Evolutionary conservation across 2,329 filamentous ascomycete genomes (phyloP), one percentile per base, ranked within the genome.

Genomic region (Teratosphaeria pseudoeucalypti): DNA sequence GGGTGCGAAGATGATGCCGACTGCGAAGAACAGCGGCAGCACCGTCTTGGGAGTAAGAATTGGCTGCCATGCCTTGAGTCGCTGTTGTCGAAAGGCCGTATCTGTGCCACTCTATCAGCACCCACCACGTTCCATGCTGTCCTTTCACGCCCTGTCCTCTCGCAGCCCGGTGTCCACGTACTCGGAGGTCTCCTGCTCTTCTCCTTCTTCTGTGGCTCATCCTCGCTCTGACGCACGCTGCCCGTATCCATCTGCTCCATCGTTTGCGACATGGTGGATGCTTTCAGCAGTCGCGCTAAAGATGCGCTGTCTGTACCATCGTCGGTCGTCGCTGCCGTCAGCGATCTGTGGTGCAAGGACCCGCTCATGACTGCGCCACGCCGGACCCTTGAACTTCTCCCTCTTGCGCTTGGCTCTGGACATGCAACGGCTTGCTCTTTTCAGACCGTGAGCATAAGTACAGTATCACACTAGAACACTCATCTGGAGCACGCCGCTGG

Each of bases 1-100:
- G 58, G 92, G 91, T 37, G 92, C 92, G 73, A 96, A 96, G 72
- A 97, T 90, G 68, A 96, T 82, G 61, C 90, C 92, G 68, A 96
- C 86, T 56, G 83, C 83, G 73, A 96, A 96, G 79, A 96, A 96
- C 61, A 96, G 83, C 62, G 91, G 91, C 37, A 95, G 79, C 39
- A 95, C 90, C 54, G 91, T 96, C 78, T 96, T 96, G 2, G 92
- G 92, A 3, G 92, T 97, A 57, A 96, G 81, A 71, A 97, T 96
- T 43, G 92, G 92, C 77, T 99, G 94, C 94, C 94, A 99, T 79
- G 94, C 94, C 78, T 97, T 96, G 75, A 99, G 78, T 72, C 94
- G 86, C 77, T 99, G 94, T 74, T 99, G 94, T 69, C 94, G 85
- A 74, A 97, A 99, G 11, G 94, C 94, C 61, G 92, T 97, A 78